Percentiles rank a stretch among this genome's conserved stretches.
Evolutionary conservation across 2,329 filamentous ascomycete species (phyloP).

Genomic region (Aspergillus jensenii): DNA sequence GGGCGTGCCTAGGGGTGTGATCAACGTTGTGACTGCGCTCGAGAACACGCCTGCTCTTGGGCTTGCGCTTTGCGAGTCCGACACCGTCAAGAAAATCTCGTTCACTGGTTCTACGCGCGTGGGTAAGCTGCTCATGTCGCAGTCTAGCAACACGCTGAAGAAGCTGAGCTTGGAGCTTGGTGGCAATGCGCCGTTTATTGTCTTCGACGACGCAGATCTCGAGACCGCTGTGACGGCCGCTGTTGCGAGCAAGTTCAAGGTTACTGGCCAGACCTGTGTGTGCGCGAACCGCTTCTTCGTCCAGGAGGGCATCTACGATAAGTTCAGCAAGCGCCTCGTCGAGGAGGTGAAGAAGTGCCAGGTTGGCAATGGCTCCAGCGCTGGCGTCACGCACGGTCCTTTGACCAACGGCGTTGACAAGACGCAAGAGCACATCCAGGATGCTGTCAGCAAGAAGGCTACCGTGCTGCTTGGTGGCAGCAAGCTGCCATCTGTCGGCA

Average conservation of each 20-base stretch:
- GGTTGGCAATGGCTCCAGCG: neutral
- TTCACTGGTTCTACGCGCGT: conserved; percentile 75
- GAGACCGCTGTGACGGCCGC: conserved; percentile 78
- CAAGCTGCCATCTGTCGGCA: conserved; percentile 68
- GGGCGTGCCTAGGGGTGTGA: conserved; percentile 78
- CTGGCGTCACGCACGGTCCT: neutral
- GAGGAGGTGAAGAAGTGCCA: conserved; percentile 31
- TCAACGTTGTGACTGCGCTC: conserved; percentile 75
- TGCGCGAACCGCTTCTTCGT: conserved; percentile 61
- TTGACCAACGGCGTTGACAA: conserved; percentile 4
- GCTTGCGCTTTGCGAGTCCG: conserved; percentile 21
- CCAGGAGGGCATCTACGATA: conserved; percentile 48
- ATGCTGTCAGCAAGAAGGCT: neutral
- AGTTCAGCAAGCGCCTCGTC: conserved; percentile 54
- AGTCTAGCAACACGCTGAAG: conserved; percentile 77
- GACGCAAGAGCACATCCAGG: neutral
- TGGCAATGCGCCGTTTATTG: conserved; percentile 90
- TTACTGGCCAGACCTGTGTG: conserved; percentile 90
- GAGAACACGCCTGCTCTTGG: conserved; percentile 77
- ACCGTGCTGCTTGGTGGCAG: neutral
- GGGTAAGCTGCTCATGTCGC: conserved; percentile 78
- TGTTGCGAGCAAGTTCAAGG: conserved; percentile 82
- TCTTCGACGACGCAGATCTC: conserved; percentile 81
- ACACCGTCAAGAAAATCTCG: conserved; percentile 81
- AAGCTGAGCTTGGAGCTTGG: conserved; percentile 86